Evolutionary conservation across 257 asterid genomes (phyloP), one percentile per base, ranked within the genome.

Genomic region (Henckelia pumila): DNA sequence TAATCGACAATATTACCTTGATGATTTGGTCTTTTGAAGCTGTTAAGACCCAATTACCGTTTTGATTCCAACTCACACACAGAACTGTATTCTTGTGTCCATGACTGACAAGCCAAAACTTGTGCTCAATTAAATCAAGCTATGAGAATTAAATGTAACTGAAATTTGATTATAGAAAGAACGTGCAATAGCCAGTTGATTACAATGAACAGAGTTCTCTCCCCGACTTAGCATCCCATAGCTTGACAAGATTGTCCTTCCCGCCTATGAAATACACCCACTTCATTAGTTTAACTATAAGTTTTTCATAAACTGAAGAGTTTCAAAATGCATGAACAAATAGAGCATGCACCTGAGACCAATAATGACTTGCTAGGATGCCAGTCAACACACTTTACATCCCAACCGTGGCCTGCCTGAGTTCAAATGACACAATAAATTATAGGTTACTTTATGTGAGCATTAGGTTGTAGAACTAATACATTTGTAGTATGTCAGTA

Each of bases 351-450:
- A 89, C 98, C 99, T 33, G 99, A 94, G 73, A 84, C 96, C 82
- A 94, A 75, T 74, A 94, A 77, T 59, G 99, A 94, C 86, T 94
- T 94, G 19, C 89, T 82, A 70, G 99, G 99, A 83, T 94, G 99
- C 99, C 99, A 94, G 79, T 91, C 99, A 69, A 94, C 97, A 81
- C 92, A 85, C 89, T 94, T 94, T 70, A 94, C 99, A 84, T 94
- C 99, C 99, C 99, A 88, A 78, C 99, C 99, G 80, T 94, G 99
- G 95, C 99, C 98, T 92, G 96, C 89, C 95, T 89, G 97, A 88
- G 98, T 89, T 85, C 83, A 92, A 89, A 80, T 63, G 89, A 79
- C 76, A 78, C 44, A 73, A 70, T 75, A 81, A 75, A 71, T 62
- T 86, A 82, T 77, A 87, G 84, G 89, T 79, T 78, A 84, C 71